These are phyloP conservation scores for Rhipidocladum racemiflorum DNA, from an alignment of 176 grass and related monocot genomes.

Conservation along the genomic window DNA sequence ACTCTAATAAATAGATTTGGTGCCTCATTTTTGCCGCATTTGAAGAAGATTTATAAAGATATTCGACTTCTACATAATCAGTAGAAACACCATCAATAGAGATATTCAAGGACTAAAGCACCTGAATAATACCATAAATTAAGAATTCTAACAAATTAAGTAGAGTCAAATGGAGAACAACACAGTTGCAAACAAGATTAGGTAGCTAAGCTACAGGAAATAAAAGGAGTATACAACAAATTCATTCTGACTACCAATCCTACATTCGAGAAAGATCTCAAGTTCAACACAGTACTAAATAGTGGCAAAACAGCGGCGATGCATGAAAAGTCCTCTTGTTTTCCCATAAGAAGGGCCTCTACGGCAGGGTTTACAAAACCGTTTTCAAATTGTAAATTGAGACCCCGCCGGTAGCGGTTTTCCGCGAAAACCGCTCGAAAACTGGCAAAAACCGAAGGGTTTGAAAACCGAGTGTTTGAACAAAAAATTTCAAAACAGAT, in stretches of 20 bases:
- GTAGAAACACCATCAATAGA: background rate
- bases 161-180: background rate
- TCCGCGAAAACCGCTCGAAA: too few relatives aligned
- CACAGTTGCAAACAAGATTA: background rate
- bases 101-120: background rate
- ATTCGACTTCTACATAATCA: background rate
- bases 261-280: background rate
- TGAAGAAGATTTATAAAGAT: background rate
- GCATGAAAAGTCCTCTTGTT: background rate
- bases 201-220: background rate
- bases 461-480: too few relatives aligned
- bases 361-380: too few relatives aligned
- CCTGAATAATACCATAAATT: background rate
- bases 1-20: too few relatives aligned
- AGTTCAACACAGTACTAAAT: background rate
- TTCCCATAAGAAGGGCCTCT: background rate
- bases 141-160: background rate
- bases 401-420: too few relatives aligned
- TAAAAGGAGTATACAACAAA: background rate
- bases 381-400: too few relatives aligned
- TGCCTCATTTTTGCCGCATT: too few relatives aligned
- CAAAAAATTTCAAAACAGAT: too few relatives aligned
- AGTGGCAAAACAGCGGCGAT: background rate
- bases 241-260: background rate
- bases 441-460: too few relatives aligned